These are phyloP conservation scores for Quercus agrifolia DNA, from an alignment of 306 rosid species.

Conservation along the genomic window DNA sequence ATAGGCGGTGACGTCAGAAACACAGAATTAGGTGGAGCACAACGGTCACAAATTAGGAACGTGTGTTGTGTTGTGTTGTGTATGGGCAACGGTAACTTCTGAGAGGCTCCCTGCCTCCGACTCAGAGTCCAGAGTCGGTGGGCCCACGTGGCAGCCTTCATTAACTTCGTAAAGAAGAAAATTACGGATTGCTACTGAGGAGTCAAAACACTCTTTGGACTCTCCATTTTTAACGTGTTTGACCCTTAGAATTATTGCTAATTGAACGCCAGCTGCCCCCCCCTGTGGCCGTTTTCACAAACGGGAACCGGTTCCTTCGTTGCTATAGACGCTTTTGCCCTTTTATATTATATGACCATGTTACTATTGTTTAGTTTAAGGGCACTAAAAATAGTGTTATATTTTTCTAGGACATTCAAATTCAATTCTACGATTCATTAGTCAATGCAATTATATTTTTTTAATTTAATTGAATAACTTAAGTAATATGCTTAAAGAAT, in stretches of 20 bases:
- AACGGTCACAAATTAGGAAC: slow-evolving; percentile 32
- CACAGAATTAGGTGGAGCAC: not conserved
- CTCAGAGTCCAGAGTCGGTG: not conserved
- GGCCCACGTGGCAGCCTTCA: slow-evolving; percentile 5
- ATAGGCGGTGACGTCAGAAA: not conserved
- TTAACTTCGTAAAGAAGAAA: not conserved
- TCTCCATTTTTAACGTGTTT: slow-evolving; percentile 21
- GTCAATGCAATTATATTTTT: too few species aligned
- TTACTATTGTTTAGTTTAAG: too few species aligned
- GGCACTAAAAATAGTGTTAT: too few species aligned
- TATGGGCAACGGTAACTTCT: slow-evolving; percentile 58
- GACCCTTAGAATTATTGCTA: not conserved
- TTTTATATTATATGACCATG: too few species aligned
- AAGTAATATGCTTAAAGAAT: too few species aligned
- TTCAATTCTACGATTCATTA: too few species aligned
- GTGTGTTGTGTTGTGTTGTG: not conserved
- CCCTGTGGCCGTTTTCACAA: too few species aligned
- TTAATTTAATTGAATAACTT: too few species aligned
- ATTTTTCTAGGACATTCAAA: too few species aligned
- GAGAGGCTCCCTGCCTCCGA: slow-evolving; percentile 17
- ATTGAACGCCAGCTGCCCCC: too few species aligned
- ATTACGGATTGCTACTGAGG: not conserved
- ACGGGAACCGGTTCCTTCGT: too few species aligned
- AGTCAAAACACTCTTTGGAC: slow-evolving; percentile 12
- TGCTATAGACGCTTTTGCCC: too few species aligned